These are phyloP conservation scores for Picocystis sp. DNA, from an alignment of 163 green algal genomes.

Conservation along the genomic window DNA sequence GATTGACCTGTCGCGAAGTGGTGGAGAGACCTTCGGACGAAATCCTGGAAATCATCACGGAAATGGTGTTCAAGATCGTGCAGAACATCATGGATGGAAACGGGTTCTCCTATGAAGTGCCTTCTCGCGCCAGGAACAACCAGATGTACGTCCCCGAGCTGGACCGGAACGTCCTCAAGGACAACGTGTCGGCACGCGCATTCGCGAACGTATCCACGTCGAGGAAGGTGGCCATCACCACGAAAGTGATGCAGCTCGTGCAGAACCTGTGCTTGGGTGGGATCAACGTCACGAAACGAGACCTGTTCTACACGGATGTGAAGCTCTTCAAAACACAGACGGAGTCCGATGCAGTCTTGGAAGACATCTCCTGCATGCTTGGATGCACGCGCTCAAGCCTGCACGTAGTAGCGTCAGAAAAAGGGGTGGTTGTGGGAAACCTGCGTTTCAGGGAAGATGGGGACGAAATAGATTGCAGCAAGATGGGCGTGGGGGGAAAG, in stretches of 20 bases:
- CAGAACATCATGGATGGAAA: conserved; percentile 31
- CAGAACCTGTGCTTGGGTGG: conserved; percentile 81
- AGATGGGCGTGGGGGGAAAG: conserved; percentile 92
- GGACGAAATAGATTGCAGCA: conserved; percentile 85
- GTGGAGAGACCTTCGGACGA: conserved; percentile 59
- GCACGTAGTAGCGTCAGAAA: conserved; percentile 94
- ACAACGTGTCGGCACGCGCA: conserved; percentile 41
- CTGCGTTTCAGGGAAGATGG: conserved; percentile 54
- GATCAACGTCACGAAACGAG: conserved; percentile 94
- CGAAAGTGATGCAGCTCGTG: conserved; percentile 64
- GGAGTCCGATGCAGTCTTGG: conserved; percentile 70
- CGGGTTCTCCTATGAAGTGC: conserved; percentile 47
- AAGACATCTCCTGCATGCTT: conserved; percentile 90
- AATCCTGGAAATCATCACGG: conserved; percentile 67
- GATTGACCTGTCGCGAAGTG: conserved; percentile 27
- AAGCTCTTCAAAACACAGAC: conserved; percentile 73
- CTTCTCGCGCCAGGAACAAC: conserved; percentile 51
- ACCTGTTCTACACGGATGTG: conserved; percentile 97
- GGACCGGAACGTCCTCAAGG: conserved; percentile 87
- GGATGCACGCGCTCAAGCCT: conserved; percentile 29
- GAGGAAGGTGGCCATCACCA: conserved; percentile 65
- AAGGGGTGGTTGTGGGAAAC: conserved; percentile 86
- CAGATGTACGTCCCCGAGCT: conserved; percentile 88
- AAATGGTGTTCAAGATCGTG: conserved; percentile 41
- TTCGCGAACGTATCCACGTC: conserved; percentile 47